Percentiles rank a stretch among this genome's conserved stretches.
phyloP scores from a whole-genome alignment of 1,284 basidiomycete species.

The Ceratobasidium sp. region DNA sequence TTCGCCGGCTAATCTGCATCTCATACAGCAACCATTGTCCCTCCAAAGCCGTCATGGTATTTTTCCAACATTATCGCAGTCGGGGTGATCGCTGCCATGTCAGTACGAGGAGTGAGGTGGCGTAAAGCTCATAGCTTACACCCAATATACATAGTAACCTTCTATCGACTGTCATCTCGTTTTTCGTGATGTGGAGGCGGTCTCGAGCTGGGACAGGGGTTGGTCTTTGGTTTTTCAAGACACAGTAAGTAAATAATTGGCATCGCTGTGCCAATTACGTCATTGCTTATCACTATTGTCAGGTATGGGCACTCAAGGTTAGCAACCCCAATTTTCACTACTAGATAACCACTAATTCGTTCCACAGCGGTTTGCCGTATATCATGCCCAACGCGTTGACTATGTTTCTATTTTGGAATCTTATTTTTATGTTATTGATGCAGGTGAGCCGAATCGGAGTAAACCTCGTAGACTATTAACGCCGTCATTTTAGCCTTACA shows the following conservation, averaged over 20 bases:
- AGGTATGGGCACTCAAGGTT: conserved; percentile 41
- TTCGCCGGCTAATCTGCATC: background rate
- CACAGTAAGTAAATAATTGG: background rate
- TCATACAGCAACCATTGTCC: conserved; percentile 15
- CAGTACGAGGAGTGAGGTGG: background rate
- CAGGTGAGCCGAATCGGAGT: conserved; percentile 2
- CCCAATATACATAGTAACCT: conserved; percentile 15
- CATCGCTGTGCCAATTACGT: background rate
- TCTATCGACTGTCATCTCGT: conserved; percentile 26
- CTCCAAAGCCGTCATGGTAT: conserved; percentile 40
- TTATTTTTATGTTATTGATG: conserved; percentile 40
- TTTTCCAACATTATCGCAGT: conserved; percentile 27
- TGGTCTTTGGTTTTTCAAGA: conserved; percentile 38
- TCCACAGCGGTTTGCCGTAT: conserved; percentile 28
- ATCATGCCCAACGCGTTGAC: conserved; percentile 40
- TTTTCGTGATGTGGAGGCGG: conserved; percentile 27
- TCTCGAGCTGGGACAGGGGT: conserved; percentile 13
- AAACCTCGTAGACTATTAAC: background rate
- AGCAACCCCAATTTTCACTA: background rate
- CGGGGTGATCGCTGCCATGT: conserved; percentile 39
- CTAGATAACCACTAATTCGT: background rate
- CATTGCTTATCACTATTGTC: background rate
- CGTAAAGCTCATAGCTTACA: background rate
- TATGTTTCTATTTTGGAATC: conserved; percentile 41
- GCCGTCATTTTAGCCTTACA: conserved; percentile 10